Conservation (phyloP, 192 early-diverging fungal species). For the Backusella liffmaniae region DNA sequence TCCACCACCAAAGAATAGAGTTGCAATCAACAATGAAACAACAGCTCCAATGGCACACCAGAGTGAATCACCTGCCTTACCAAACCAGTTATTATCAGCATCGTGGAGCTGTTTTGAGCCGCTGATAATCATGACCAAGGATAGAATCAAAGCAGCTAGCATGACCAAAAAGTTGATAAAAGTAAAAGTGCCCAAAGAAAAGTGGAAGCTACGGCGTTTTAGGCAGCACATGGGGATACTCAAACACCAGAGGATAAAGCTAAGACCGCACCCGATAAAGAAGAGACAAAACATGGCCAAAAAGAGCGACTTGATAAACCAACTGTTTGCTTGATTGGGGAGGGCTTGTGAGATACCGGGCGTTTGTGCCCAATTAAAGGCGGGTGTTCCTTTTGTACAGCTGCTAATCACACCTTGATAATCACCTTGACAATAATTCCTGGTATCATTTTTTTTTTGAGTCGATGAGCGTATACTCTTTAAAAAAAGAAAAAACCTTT, state of each 20-base stretch:
- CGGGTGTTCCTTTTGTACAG: conserved; percentile 2
- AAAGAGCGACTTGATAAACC: neutral
- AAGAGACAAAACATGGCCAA: conserved; percentile 19
- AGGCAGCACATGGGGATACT: conserved; percentile 7
- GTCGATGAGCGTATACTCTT: neutral
- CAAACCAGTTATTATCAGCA: conserved; percentile 10
- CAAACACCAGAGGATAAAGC: conserved; percentile 16
- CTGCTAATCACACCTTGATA: neutral
- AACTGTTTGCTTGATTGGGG: neutral
- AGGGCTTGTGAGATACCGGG: conserved; percentile 11
- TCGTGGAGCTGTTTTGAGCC: neutral
- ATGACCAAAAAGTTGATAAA: conserved; percentile 15
- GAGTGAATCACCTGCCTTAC: conserved; percentile 6
- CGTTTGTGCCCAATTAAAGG: conserved; percentile 20
- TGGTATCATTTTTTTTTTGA: neutral
- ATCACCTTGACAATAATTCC: conserved; percentile 25
- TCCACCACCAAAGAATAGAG: neutral
- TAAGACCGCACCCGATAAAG: conserved; percentile 16
- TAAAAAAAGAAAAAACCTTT: too few relatives aligned
- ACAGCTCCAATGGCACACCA: conserved; percentile 18
- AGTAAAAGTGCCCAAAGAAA: neutral
- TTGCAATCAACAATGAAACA: neutral
- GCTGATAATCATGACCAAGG: neutral
- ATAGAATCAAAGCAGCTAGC: conserved; percentile 17
- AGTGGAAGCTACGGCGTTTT: neutral